These are phyloP conservation scores for Halophytophthora polymorphica DNA, from an alignment of 352 stramenopile species.

Conservation along the genomic window DNA sequence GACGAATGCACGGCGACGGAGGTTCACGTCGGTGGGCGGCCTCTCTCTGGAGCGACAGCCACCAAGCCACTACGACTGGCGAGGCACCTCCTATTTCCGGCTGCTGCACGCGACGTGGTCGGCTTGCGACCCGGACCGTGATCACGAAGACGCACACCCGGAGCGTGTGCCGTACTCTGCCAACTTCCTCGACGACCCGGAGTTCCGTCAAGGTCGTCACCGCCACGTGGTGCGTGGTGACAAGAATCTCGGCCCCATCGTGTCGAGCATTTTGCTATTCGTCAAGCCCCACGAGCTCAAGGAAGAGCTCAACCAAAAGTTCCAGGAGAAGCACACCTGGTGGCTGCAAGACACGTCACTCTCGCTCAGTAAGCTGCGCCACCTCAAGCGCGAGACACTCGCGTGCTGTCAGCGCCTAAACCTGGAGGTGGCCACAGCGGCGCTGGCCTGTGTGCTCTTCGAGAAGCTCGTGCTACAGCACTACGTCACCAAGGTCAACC, in stretches of 20 bases:
- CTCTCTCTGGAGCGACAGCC: constrained; percentile 34
- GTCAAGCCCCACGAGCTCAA: constrained; percentile 95
- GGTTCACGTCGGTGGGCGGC: constrained; percentile 54
- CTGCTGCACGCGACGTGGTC: constrained; percentile 80
- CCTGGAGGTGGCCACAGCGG: constrained; percentile 93
- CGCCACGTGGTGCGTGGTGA: constrained; percentile 77
- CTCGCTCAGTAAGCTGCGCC: constrained; percentile 96
- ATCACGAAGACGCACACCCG: constrained; percentile 75
- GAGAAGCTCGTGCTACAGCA: constrained; percentile 94
- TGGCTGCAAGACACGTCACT: constrained; percentile 87
- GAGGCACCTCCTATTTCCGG: constrained; percentile 84
- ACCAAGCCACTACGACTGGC: constrained; percentile 73
- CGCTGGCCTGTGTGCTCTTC: constrained; percentile 96
- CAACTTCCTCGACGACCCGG: constrained; percentile 84
- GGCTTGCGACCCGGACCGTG: constrained; percentile 62
- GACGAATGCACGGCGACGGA: constrained; percentile 33
- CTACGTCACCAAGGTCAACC: constrained; percentile 95
- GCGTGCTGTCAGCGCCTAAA: constrained; percentile 68
- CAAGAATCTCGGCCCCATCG: constrained; percentile 90
- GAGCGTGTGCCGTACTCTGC: constrained; percentile 49
- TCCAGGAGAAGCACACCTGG: constrained; percentile 91
- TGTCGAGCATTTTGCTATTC: constrained; percentile 94
- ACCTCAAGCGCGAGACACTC: constrained; percentile 90
- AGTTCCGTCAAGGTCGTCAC: constrained; percentile 79
- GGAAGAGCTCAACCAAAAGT: constrained; percentile 96